These are phyloP conservation scores for Ascochyta clinopodiicola DNA, from an alignment of 2,329 filamentous ascomycete genomes.

Conservation along the genomic window DNA sequence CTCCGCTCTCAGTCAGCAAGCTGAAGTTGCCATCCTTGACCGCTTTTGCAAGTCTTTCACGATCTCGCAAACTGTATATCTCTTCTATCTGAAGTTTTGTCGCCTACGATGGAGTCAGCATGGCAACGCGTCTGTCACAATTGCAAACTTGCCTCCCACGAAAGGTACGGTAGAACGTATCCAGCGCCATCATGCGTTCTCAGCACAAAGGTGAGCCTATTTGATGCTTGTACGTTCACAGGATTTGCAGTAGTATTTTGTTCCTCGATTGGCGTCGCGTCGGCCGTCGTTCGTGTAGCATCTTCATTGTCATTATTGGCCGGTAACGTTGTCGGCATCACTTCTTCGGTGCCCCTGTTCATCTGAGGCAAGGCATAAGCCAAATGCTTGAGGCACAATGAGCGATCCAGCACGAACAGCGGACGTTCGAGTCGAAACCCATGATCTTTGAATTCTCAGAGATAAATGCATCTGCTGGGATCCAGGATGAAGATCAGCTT, in stretches of 20 bases:
- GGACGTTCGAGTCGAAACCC: neutral
- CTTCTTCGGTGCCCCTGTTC: neutral
- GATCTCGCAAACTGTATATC: slow-evolving; percentile 4
- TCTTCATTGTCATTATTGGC: neutral
- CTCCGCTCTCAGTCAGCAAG: slow-evolving; percentile 15
- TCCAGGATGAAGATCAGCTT: slow-evolving; percentile 5
- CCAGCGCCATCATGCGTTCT: slow-evolving; percentile 5
- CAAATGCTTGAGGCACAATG: neutral
- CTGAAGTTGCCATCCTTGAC: slow-evolving; percentile 23
- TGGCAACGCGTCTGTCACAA: no score
- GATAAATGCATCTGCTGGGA: neutral
- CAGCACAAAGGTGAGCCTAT: neutral
- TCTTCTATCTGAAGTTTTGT: slow-evolving; percentile 1
- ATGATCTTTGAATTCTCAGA: neutral
- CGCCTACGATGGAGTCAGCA: neutral
- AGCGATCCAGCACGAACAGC: neutral
- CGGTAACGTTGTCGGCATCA: neutral
- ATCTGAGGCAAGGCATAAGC: neutral
- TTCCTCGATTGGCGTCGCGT: no score
- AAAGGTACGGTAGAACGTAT: slow-evolving; percentile 8
- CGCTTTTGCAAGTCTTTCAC: slow-evolving; percentile 1
- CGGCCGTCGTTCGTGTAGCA: neutral
- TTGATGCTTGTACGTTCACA: no score
- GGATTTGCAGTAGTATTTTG: neutral
- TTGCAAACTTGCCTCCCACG: slow-evolving; percentile 5